Conservation (phyloP, 78 protist species). For the Trichosphaerium sp. region DNA sequence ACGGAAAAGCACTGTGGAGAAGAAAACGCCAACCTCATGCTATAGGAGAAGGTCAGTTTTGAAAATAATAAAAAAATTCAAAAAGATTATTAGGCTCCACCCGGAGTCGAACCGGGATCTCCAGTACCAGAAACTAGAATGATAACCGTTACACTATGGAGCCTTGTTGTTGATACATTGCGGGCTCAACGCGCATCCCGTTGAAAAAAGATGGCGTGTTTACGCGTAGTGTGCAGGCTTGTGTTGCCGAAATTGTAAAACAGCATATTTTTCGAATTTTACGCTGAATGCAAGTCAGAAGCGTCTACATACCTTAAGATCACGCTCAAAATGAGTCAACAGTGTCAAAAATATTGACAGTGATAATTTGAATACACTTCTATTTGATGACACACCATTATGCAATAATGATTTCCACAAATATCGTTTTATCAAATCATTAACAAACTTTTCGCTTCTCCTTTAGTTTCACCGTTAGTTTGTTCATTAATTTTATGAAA, state of each 20-base stretch:
- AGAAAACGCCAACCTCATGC: constrained; percentile 81
- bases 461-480: no score
- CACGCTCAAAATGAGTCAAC: constrained; percentile 44
- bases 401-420: constrained; percentile 26
- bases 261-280: no score
- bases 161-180: no score
- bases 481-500: no score
- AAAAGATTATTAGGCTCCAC: no score
- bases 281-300: not conserved
- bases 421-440: constrained; percentile 32
- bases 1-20: constrained; percentile 61
- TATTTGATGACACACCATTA: constrained; percentile 17
- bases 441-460: constrained; percentile 21
- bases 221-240: no score
- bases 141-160: no score
- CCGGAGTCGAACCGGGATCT: no score
- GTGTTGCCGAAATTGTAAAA: no score
- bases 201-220: no score
- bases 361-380: constrained; percentile 39
- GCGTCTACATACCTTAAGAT: constrained; percentile 38
- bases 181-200: no score
- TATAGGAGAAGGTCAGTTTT: not conserved
- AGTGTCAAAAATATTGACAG: constrained; percentile 55
- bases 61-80: not conserved
- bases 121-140: no score